These are phyloP conservation scores for Protea cynaroides DNA, from an alignment of 164 flowering plant species.

Conservation along the genomic window DNA sequence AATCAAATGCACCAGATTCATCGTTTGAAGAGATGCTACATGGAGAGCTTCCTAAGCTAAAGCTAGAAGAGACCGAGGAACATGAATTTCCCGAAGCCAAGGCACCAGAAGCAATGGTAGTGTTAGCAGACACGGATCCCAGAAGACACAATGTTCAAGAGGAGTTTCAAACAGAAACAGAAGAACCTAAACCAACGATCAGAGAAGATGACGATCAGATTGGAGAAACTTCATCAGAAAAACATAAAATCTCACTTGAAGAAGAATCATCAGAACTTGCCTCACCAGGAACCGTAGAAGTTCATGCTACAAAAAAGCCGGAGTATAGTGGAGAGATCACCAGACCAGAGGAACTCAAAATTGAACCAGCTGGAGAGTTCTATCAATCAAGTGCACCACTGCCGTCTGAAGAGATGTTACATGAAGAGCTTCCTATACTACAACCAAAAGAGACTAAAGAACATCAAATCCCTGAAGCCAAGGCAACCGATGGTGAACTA, in stretches of 20 bases:
- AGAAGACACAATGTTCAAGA: too few species aligned
- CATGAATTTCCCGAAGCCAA: background rate
- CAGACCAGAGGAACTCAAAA: background rate
- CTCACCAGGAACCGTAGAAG: background rate
- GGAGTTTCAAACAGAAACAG: background rate
- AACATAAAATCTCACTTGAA: background rate
- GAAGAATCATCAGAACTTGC: background rate
- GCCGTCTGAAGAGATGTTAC: slow-evolving; percentile 2
- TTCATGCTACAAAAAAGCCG: background rate
- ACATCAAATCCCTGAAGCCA: background rate
- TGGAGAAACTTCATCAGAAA: background rate
- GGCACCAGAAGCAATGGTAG: too few species aligned
- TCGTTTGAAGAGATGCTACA: too few species aligned
- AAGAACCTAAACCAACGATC: background rate
- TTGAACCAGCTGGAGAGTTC: background rate
- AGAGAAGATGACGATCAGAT: background rate
- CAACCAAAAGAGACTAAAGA: background rate
- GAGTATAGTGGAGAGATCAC: too few species aligned
- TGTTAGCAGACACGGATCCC: too few species aligned
- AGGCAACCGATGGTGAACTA: background rate
- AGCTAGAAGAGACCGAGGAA: too few species aligned
- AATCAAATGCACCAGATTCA: too few species aligned
- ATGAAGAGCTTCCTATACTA: background rate
- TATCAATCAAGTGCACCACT: background rate
- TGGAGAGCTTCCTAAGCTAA: too few species aligned